phyloP scores from a whole-genome alignment of 495 filamentous ascomycete species.

The Penicillium coffeae region DNA sequence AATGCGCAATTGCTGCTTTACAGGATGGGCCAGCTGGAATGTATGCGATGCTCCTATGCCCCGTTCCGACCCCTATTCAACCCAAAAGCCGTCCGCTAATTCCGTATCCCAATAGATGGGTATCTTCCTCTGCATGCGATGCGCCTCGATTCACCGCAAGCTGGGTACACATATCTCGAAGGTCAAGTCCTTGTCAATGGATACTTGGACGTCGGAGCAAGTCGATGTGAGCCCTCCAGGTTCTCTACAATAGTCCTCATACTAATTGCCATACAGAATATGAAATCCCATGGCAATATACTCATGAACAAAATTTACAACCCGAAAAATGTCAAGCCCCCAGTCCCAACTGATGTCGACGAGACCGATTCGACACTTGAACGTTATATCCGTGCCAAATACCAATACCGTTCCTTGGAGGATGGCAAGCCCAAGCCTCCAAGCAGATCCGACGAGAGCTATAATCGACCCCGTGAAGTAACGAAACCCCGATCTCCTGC shows the following conservation, averaged over 20 bases:
- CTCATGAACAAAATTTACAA: conserved; percentile 86
- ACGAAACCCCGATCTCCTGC: conserved; percentile 1
- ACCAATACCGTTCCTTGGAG: conserved; percentile 63
- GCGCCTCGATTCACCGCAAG: conserved; percentile 92
- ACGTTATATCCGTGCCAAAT: conserved; percentile 90
- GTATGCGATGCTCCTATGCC: conserved; percentile 50
- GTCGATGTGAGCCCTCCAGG: conserved; percentile 81
- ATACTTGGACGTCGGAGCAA: conserved; percentile 91
- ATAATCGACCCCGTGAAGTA: conserved; percentile 17
- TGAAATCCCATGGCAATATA: conserved; percentile 85
- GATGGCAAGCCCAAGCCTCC: conserved; percentile 47
- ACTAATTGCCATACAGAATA: conserved; percentile 59
- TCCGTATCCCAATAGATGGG: conserved; percentile 61
- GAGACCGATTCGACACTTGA: conserved; percentile 92
- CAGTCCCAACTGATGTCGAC: conserved; percentile 82
- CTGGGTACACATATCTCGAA: conserved; percentile 97
- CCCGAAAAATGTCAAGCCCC: conserved; percentile 71
- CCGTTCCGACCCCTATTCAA: not conserved
- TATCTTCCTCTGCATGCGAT: conserved; percentile 96
- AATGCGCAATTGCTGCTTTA: not conserved
- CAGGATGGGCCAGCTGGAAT: conserved; percentile 99
- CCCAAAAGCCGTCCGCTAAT: conserved; percentile 18
- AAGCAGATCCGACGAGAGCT: conserved; percentile 38
- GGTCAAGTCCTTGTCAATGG: conserved; percentile 97
- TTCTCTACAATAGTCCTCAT: too few relatives aligned